Evolutionary conservation across 73 alveolate species (phyloP), one percentile per base, ranked within the genome.

Genomic region (Uronychia setigera): DNA sequence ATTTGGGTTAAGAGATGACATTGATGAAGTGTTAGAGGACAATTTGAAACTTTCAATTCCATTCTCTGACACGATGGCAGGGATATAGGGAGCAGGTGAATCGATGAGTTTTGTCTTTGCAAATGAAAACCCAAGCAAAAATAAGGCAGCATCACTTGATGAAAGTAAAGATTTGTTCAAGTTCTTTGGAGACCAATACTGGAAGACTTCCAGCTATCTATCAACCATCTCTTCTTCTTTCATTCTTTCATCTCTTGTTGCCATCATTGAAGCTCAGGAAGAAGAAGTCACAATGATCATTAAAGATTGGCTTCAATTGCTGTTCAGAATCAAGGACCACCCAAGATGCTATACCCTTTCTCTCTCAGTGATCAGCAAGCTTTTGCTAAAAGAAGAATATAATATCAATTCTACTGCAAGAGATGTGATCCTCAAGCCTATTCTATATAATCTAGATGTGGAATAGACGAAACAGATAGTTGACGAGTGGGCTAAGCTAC

Each of bases 401-500:
- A 83, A 83, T 59, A 88, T 88, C 0, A 74, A 83, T 32, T 67
- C 92, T 19, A 83, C 94, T 30, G 91, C 88, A 0, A 76, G 91
- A 29, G 94, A 88, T 60, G 85, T 88, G 28, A 76, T 88, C 19
- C 78, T 88, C 79, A 75, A 86, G 31, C 89, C 89, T 33, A 81
- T 88, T 57, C 83, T 88, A 1, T 88, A 88, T 31, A 88, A 80
- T 31, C 30, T 88, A 35, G 87, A 81, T 76, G 35, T 74, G 1
- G 84, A 88, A 1, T 67, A 88, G 32, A 59, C 57, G 29, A 76
- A 67, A 57, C 35, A 27, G 34, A 57, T 81, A 5, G 58, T 88
- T 26, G 90, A 88, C 32, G 94, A 88, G 74, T 88, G 94, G 94
- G 34, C 91, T 1, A 80, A 35, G 9, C 60, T 83, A 31, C 79